Base-by-base conservation (phyloP, 148 eudicot species). In the Beta vulgaris region DNA sequence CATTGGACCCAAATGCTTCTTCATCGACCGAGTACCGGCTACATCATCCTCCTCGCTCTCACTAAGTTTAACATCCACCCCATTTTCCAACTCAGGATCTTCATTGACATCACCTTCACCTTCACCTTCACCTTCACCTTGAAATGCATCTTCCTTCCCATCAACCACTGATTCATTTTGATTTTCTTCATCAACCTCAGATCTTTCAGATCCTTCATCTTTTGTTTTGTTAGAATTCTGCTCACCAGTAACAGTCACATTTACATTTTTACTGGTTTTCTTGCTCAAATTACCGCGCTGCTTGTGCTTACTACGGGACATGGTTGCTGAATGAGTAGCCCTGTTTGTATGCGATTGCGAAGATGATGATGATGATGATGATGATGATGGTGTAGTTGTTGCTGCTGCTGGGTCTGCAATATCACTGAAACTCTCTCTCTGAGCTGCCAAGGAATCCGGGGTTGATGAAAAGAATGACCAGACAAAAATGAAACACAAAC, bases 401-500 rank as follows among this genome's bases (percentile, higher is more conserved):
- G 76, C 73, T 8, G 89, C 73, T 21, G 83, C 75, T 1, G 93
- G 88, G 51, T 83, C 88, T 72, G 88, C 78, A 63, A 91, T 84
- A 31, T 89, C 93, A 71, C 80, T 87, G 59, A 95, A 95, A 57
- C 89, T 92, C 46, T 85, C 89, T 71, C 99, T 95, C 69, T 87
- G 97, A 64, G 85, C 78, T 29, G 78, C 72, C 25, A 92, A 82
- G 23, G 89, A 83, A 73, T 81, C 84, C 43, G 90, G 85, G 42
- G 94, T 85, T 40, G 91, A 78, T 8, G 97, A 95, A 76, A 90
- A 90, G 13, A 89, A 73, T 48, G 88, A 88, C 99, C 99, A 95
- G 57, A 89, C 79, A 46, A 92, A 77, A 16, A 95, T 78, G 78
- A 95, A 95, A 81, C 96, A 92, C 73, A 95, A 69, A 75, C 99